A percentile compares a stretch with the other conserved stretches of the same genome.
Conservation (phyloP, 345 rosid genomes). For the Rhodamnia rubescens region DNA sequence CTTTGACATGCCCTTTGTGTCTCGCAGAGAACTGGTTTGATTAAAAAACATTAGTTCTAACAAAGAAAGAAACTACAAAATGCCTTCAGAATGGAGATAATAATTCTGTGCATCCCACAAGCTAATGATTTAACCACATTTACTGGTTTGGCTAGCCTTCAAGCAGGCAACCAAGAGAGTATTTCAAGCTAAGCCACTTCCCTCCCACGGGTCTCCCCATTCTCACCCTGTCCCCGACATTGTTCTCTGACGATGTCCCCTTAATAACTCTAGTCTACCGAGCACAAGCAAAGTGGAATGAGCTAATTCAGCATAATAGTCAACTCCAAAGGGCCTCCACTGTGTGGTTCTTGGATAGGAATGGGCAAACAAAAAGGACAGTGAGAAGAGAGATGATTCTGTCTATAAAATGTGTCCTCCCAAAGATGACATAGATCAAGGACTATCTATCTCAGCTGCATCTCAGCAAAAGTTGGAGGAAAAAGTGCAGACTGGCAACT, state of each 20-base stretch:
- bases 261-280: not conserved
- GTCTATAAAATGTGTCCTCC: not conserved
- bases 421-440: not conserved
- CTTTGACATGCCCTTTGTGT: conserved; percentile 53
- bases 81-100: not conserved
- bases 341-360: not conserved
- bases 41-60: not conserved
- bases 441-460: not conserved
- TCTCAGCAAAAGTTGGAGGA: not conserved
- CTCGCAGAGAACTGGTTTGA: conserved; percentile 36
- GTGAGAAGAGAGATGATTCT: not conserved
- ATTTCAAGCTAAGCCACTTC: too few species aligned
- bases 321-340: not conserved
- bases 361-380: not conserved
- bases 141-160: too few species aligned
- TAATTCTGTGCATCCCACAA: not conserved
- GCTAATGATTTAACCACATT: not conserved
- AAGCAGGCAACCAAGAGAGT: too few species aligned
- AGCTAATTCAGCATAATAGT: not conserved
- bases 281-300: not conserved
- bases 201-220: too few species aligned
- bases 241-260: too few species aligned
- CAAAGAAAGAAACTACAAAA: not conserved
- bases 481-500: not conserved
- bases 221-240: too few species aligned